Base-by-base conservation (phyloP, 441 rosid genomes). In the Rhodomyrtus psidioides region DNA sequence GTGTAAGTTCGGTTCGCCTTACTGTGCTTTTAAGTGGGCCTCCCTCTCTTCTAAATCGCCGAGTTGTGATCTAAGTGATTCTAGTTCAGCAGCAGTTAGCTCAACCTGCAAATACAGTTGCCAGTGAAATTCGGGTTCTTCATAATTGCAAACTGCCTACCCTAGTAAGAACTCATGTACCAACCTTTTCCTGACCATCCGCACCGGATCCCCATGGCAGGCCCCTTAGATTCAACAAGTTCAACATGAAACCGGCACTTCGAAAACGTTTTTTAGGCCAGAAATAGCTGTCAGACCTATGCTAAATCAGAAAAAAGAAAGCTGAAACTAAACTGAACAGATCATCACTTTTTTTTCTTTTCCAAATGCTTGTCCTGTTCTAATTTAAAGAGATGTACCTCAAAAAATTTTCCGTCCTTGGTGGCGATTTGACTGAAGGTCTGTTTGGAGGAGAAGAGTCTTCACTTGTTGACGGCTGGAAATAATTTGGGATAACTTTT, bases 11-110 rank as follows among this genome's bases (percentile, higher is more conserved):
- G 88, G 83, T 84, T 65, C 82, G 53, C 83, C 96, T 91, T 91
- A 96, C 98, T 91, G 98, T n/a, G 98, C 99, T 90, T 93, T 96
- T 88, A 94, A 92, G 93, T 93, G 91, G 86, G 98, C 91, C 90
- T 94, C 98, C 88, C 95, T 94, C 89, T 97, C 98, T 94, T 97
- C 98, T 87, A 96, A 59, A 79, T 95, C 96, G 84, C 94, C 92
- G 53, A 97, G 92, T 87, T 94, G 97, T 84, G 99, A 86, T 87
- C 93, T 90, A 87, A 97, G 98, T 58, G 98, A 95, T 86, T 93
- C 98, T 49, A 97, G 89, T 89, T 97, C 98, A 13, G 91, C 91
- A 79, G 89, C 95, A 85, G 94, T 87, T 88, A 97, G 85, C 91
- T 90, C 93, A 86, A 97, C 95, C 99, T 96, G 93, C 62, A 82